phyloP scores from a whole-genome alignment of 768 basidiomycete species.

The Heimioporus sp. region DNA sequence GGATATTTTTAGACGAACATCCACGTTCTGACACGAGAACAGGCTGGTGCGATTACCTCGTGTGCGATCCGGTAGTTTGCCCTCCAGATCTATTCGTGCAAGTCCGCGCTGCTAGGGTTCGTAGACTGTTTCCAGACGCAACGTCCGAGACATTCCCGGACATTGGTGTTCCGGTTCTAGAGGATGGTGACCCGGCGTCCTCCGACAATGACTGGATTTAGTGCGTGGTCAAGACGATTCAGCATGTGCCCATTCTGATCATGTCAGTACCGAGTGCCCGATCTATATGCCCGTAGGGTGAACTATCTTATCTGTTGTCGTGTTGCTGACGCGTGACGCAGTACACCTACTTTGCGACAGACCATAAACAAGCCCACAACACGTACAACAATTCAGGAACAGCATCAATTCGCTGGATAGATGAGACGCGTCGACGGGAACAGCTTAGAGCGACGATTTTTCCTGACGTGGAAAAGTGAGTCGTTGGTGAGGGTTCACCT shows the following conservation, averaged over 20 bases:
- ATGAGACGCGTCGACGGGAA: constrained; percentile 38
- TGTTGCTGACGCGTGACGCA: constrained; percentile 13
- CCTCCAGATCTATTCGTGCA: constrained; percentile 38
- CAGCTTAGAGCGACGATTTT: constrained; percentile 40
- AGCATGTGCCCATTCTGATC: constrained; percentile 2
- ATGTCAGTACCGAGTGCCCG: constrained; percentile 40
- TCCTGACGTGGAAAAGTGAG: constrained; percentile 43
- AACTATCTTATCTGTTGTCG: neutral
- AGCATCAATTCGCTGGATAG: constrained; percentile 32
- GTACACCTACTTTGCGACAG: constrained; percentile 50
- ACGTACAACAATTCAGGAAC: constrained; percentile 10
- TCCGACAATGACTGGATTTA: constrained; percentile 40
- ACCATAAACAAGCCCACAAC: constrained; percentile 46
- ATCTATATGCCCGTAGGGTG: constrained; percentile 45
- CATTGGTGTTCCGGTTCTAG: constrained; percentile 34
- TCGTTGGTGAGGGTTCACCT: neutral
- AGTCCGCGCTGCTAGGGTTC: constrained; percentile 24
- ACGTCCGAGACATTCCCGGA: constrained; percentile 11
- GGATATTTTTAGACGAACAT: neutral
- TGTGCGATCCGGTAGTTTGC: constrained; percentile 43
- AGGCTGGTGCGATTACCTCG: constrained; percentile 51
- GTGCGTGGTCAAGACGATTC: constrained; percentile 27
- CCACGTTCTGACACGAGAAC: neutral
- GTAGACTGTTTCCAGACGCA: constrained; percentile 2
- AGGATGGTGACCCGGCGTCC: constrained; percentile 42